A percentile compares a stretch with the other conserved stretches of the same genome.
phyloP scores from a whole-genome alignment of 1,284 basidiomycete genomes.

The Dichomitus squalens region DNA sequence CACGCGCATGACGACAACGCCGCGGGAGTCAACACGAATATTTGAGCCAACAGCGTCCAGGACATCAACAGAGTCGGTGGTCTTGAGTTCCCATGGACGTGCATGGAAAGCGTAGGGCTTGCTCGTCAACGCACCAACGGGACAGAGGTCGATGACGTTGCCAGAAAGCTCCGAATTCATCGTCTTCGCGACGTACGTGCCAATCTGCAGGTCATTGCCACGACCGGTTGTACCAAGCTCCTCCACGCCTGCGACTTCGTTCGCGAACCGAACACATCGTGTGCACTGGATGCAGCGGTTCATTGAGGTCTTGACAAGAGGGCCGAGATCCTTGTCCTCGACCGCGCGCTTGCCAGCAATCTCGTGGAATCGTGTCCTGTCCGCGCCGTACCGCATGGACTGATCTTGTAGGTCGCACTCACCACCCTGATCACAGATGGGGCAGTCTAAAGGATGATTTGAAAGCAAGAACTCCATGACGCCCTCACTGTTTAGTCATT shows the following conservation, averaged over 20 bases:
- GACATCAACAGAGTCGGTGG: slow-evolving; percentile 97
- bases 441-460: slow-evolving; percentile 98
- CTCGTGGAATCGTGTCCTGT: slow-evolving; percentile 98
- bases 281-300: slow-evolving; percentile 99
- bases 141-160: slow-evolving; percentile 96
- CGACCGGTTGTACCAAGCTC: slow-evolving; percentile 97
- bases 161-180: slow-evolving; percentile 98
- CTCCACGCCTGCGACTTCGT: slow-evolving; percentile 98
- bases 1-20: slow-evolving; percentile 96
- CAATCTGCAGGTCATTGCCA: slow-evolving; percentile 98
- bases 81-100: slow-evolving; percentile 98
- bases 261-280: slow-evolving; percentile 97
- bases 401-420: slow-evolving; percentile 99
- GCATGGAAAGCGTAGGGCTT: slow-evolving; percentile 99
- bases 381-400: slow-evolving; percentile 98
- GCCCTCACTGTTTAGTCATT: slow-evolving; percentile 68
- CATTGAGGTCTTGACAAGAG: slow-evolving; percentile 99
- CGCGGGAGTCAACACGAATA: slow-evolving; percentile 95
- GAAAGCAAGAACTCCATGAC: slow-evolving; percentile 99
- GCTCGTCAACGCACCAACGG: slow-evolving; percentile 96
- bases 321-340: slow-evolving; percentile 98
- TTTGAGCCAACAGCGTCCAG: slow-evolving; percentile 98
- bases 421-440: slow-evolving; percentile 97
- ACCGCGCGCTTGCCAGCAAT: slow-evolving; percentile 97
- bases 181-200: slow-evolving; percentile 97